A percentile compares a stretch with the other conserved stretches of the same genome.
Conservation (phyloP, 768 basidiomycete genomes). For the Lentinula boryana region DNA sequence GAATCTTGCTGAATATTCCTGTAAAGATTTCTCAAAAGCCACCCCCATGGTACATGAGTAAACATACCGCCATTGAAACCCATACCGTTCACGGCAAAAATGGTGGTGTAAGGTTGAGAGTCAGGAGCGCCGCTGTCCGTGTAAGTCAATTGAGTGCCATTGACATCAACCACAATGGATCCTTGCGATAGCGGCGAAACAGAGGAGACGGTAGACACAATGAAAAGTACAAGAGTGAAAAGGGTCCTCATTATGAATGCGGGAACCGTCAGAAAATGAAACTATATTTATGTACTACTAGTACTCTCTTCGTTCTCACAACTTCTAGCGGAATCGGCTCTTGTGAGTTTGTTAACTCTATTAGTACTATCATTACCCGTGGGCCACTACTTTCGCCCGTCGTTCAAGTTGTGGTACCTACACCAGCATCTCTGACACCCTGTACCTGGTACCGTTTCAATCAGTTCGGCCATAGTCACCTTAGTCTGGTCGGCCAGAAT, state of each 20-base stretch:
- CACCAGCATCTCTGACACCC: not conserved
- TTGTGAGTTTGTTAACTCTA: not conserved
- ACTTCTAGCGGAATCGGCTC: not conserved
- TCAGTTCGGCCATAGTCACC: not conserved
- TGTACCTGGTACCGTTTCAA: not conserved
- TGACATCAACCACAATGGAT: not conserved
- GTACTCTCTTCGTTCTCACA: not conserved
- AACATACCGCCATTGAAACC: not conserved
- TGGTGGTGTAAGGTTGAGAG: not conserved
- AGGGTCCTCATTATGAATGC: not conserved
- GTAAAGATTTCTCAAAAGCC: not conserved
- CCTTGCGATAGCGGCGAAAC: not conserved
- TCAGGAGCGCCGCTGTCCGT: not conserved
- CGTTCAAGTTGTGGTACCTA: not conserved
- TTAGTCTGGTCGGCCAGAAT: not conserved
- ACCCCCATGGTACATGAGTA: not conserved
- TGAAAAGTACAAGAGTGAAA: not conserved
- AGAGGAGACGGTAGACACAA: not conserved
- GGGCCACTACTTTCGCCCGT: not conserved
- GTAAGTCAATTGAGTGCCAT: not conserved
- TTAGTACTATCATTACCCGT: not conserved
- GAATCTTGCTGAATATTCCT: not conserved
- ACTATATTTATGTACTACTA: not conserved
- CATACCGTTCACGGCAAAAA: not conserved
- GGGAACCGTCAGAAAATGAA: not conserved